Base-by-base conservation (phyloP, 2,329 filamentous ascomycete species). In the Arthrinium phaeospermum region DNA sequence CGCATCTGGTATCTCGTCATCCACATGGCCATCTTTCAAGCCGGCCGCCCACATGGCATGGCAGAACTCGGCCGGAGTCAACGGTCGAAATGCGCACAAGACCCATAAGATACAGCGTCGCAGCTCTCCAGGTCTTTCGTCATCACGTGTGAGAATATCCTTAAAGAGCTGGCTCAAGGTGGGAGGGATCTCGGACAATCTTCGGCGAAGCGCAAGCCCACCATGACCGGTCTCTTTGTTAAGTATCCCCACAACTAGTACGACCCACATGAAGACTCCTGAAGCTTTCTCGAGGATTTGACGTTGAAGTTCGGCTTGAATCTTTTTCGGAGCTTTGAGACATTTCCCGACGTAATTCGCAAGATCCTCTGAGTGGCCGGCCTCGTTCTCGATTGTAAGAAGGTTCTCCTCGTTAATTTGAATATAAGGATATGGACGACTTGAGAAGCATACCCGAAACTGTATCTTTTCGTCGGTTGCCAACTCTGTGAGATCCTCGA, bases 81-180 rank as follows among this genome's bases (percentile, higher is more conserved):
- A 71, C 0, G 88, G 86, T 0, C 79, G 74, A 12, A 77, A 80
- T 0, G 89, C 81, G 30, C 84, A 90, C 0, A 91, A 79, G 0
- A 91, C 80, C 86, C 86, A 91, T 24, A 86, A 83, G 0, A 91
- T 73, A 45, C 85, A 89, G 0, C 87, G 74, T 0, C 83, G 72
- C 0, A 90, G 74, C 0, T 82, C 78, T 0, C 85, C 79, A 67
- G 79, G 78, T 5, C 88, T 81, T 0, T 81, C 51, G 0, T 71
- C n/a, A 70, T 91, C 88, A 14, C 87, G 82, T 0, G 72, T 83
- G 3, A 91, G 71, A 0, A 91, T 87, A n/a, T 87, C 79, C 4
- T 80, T 81, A 72, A 92, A 91, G 0, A 91, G 75, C 0, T 86
- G 80, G 47, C 81, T 76, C 0, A 91, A 78, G 0, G 80, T 80